Base-by-base conservation (phyloP, 176 grass and related monocot species). In the Hsuehochloa calcarea region DNA sequence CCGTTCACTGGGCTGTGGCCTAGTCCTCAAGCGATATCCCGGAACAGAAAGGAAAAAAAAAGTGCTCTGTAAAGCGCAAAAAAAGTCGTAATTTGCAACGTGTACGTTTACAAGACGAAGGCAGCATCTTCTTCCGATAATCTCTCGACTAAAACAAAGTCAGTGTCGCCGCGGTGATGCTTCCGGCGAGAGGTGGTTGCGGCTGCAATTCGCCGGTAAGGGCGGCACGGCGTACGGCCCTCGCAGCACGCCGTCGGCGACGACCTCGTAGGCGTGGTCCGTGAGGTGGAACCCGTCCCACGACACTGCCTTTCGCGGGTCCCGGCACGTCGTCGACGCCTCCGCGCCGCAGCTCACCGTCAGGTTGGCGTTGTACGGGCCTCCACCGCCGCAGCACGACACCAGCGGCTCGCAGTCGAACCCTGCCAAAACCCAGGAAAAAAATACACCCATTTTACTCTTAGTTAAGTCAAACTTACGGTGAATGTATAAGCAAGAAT, bases 281-380 rank as follows among this genome's bases (percentile, higher is more conserved):
- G 87, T 93, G 22, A 87, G 55, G 77, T 93, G 91, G 43, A 78
- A 85, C 11, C 85, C 81, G 46, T 85, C 87, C 91, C 91, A 93
- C 2, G 87, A 90, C 62, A 90, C 74, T 12, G 79, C 80, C 27
- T 5, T 73, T 25, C 23, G 44, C 14, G 88, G 80, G 26, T 75
- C 55, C 0, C 46, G 49, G 34, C 87, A 93, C 22, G 76, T 34
- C 11, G 59, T 80, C 5, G 81, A 17, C 11, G 49, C 29, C 13
- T 22, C 38, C 19, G 10, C 6, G 9, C 76, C 77, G 76, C 81
- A 93, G 14, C 5, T 19, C 29, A 74, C 63, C 39, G 62, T 19
- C 1, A 71, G 14, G 73, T 80, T 81, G n/a, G 72, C 19, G 70
- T 93, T 85, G 76, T 78, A 85, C 0, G 81, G 76, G 0, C 76